Percentiles rank a stretch among this genome's conserved stretches.
These are phyloP conservation scores for Trichoderma koningiopsis DNA, from an alignment of 2,329 filamentous ascomycete species.

Conservation along the genomic window DNA sequence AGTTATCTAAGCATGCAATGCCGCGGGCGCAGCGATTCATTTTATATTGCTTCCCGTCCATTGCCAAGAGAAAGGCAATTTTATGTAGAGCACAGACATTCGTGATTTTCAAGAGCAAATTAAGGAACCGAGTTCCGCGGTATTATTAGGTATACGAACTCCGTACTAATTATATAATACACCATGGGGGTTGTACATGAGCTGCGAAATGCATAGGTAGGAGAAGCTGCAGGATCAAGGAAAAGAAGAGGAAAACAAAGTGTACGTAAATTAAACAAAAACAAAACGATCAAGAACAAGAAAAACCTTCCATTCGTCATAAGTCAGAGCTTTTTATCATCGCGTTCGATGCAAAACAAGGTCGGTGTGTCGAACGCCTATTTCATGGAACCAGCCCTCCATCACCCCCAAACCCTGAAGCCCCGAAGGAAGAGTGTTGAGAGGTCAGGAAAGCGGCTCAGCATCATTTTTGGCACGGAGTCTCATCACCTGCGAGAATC, in stretches of 20 bases:
- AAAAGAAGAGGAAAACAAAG: background rate
- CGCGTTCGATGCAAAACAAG: slow-evolving; percentile 99
- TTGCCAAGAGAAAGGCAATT: background rate
- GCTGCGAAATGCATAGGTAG: background rate
- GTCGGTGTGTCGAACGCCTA: slow-evolving; percentile 98
- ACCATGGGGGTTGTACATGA: background rate
- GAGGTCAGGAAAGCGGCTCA: slow-evolving; percentile 65
- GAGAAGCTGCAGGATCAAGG: background rate
- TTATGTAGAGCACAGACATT: background rate
- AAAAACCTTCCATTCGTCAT: slow-evolving; percentile 44
- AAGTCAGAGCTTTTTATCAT: slow-evolving; percentile 94
- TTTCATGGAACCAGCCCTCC: slow-evolving; percentile 78
- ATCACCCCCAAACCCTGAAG: slow-evolving; percentile 81
- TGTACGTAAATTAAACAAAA: background rate
- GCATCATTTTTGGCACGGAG: slow-evolving; percentile 92
- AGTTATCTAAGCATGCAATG: slow-evolving; percentile 5
- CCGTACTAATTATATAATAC: background rate
- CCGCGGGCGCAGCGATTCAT: background rate
- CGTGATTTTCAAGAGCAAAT: background rate
- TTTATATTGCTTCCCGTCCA: background rate
- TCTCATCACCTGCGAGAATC: slow-evolving; percentile 87
- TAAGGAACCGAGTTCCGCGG: slow-evolving; percentile 1
- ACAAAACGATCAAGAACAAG: slow-evolving; percentile 12
- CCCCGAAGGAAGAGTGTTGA: slow-evolving; percentile 84
- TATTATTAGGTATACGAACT: background rate